Evolutionary conservation across 768 basidiomycete genomes (phyloP), one percentile per base, ranked within the genome.

Genomic region (Boletus edulis): DNA sequence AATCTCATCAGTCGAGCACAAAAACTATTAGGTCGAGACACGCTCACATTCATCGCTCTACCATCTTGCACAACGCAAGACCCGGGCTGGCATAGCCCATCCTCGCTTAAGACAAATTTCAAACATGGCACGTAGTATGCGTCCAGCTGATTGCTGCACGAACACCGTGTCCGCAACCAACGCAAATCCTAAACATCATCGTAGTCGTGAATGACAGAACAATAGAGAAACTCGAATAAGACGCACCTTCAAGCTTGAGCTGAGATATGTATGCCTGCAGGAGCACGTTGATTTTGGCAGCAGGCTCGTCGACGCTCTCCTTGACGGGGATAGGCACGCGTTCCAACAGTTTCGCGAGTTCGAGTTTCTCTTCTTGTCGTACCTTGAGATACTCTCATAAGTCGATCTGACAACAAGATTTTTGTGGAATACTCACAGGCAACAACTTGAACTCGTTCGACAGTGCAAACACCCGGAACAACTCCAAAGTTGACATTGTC

Each of bases 361-460:
- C 42, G 11, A 51, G 24, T 14, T 51, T 27, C 9, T 27, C 27
- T 27, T 27, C 27, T 27, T 27, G 5, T 27, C 24, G 5, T 27
- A 27, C 24, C 24, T 27, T 27, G 24, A 27, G 24, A 27, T 5
- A 27, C 24, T 27, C 24, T 27, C 44, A 42, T 27, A n/a, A 22
- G 20, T 3, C 3, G 11, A n/a, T 14, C 11, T 3, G 6, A 37
- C 27, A n/a, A n/a, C n/a, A 27, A 14, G 5, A 51, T 0, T 10
- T 34, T 10, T 22, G 27, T 22, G 22, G 22, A 22, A 22, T 22
- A 22, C 22, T 22, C 22, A 44, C 50, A 11, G 50, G 50, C 12
- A 51, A 35, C 17, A 51, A 35, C 42, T 51, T 44, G 50, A 51
- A 51, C 42, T 51, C 50, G 22, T 51, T 51, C 11, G 50, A 51